Percentiles rank a stretch among this genome's conserved stretches.
phyloP scores from a whole-genome alignment of 2,329 filamentous ascomycete genomes.

The Tolypocladium tropicale region DNA sequence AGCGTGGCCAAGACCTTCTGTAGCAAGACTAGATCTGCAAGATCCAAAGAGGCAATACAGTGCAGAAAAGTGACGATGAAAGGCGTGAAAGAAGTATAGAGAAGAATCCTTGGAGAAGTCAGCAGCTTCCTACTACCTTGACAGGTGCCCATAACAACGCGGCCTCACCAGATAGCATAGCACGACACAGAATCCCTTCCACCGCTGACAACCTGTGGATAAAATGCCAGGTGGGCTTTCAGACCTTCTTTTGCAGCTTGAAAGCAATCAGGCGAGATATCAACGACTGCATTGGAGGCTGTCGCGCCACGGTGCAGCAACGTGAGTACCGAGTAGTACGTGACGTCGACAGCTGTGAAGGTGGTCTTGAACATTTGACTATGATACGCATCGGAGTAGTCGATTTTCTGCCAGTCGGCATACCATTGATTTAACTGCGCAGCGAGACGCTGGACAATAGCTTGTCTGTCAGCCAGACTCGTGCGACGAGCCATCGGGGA shows the following conservation, averaged over 20 bases:
- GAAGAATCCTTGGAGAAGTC: constrained; percentile 6
- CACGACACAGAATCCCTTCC: constrained; percentile 6
- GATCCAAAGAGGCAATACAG: constrained; percentile 6
- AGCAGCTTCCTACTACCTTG: background rate
- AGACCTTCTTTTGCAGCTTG: constrained; percentile 7
- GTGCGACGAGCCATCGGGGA: constrained; percentile 1
- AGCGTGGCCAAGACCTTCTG: background rate
- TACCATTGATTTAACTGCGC: constrained; percentile 6
- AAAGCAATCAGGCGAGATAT: constrained; percentile 9
- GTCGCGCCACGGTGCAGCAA: constrained; percentile 7
- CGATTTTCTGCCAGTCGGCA: constrained; percentile 5
- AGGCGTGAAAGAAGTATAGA: constrained; percentile 12
- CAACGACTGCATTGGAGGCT: constrained; percentile 4
- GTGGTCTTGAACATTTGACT: constrained; percentile 6
- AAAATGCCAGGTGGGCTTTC: constrained; percentile 6
- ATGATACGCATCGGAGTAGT: constrained; percentile 6
- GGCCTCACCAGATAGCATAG: constrained; percentile 9
- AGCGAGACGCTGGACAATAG: constrained; percentile 1
- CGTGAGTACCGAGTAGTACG: constrained; percentile 11
- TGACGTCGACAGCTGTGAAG: constrained; percentile 8
- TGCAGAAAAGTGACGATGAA: constrained; percentile 11
- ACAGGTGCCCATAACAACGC: background rate
- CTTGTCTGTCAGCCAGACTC: background rate
- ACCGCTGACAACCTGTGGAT: constrained; percentile 3
- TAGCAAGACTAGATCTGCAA: constrained; percentile 4